Evolutionary conservation across 1,284 basidiomycete genomes (phyloP).

Genomic region (Singerocomus inundabilis): DNA sequence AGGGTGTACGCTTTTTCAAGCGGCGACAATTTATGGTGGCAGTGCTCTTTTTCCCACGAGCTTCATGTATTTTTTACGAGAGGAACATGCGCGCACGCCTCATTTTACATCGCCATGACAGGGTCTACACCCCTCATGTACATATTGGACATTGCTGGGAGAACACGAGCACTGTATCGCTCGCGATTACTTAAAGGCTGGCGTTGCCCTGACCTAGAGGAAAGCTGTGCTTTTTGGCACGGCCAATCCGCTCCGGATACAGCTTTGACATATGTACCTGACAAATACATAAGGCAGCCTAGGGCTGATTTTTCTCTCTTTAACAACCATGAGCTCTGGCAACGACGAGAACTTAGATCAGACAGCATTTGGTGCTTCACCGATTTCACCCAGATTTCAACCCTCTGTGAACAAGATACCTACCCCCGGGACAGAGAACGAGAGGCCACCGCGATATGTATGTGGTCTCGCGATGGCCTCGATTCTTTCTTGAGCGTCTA

Average conservation of each 20-base stretch:
- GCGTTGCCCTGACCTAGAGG: constrained; percentile 13
- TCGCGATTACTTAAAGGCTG: too few species aligned
- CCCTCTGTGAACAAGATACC: constrained; percentile 49
- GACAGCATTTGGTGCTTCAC: not conserved
- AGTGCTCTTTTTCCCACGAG: constrained; percentile 20
- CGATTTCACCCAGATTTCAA: constrained; percentile 32
- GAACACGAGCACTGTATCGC: too few species aligned
- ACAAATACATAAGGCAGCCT: too few species aligned
- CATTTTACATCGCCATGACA: constrained; percentile 5
- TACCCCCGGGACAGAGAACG: constrained; percentile 33
- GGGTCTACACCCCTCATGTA: too few species aligned
- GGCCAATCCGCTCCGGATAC: too few species aligned
- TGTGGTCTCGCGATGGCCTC: constrained; percentile 12
- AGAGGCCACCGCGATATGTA: constrained; percentile 44
- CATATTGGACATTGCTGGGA: too few species aligned
- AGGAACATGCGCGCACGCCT: not conserved
- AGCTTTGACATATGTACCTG: too few species aligned
- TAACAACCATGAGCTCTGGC: constrained; percentile 15
- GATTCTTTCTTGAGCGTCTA: not conserved
- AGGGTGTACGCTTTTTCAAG: constrained; percentile 40
- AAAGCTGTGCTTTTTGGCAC: constrained; percentile 1
- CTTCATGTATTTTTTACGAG: constrained; percentile 15
- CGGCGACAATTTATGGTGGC: constrained; percentile 35
- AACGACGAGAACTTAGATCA: not conserved
- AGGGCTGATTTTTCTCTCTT: too few species aligned